Base-by-base conservation (phyloP, 169 alveolate species). In the Cryptosporidium canis region DNA sequence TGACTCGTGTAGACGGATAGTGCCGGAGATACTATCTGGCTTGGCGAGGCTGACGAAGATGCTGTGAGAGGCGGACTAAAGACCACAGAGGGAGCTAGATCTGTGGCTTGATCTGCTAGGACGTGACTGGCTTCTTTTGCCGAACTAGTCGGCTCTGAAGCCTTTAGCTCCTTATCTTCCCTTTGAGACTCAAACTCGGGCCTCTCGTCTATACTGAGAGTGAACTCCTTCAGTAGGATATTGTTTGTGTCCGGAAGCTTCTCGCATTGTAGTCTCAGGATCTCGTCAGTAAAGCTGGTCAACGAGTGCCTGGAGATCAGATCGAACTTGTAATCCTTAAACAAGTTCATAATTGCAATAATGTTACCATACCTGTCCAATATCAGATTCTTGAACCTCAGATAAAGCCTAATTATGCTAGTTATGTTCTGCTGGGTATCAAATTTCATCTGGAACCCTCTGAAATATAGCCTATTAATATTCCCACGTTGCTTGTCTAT, bases 361-460 rank as follows among this genome's bases (percentile, higher is more conserved):
- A 77, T 41, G 37, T 77, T 61, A 8, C 61, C 61, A 14, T 77
- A 77, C 35, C 87, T 55, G 35, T 55, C 72, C 7, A 24, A 43
- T 24, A 77, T 37, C 8, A 77, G 18, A 43, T 77, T 77, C 35
- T 77, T 77, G 55, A 77, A 58, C 37, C 87, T 37, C 21, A 61
- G 27, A 37, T 77, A 77, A 1, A 77, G 11, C 51, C 55, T 55
- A 24, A 77, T 58, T 14, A 77, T 44, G 31, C 72, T 77, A 1
- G 87, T 58, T 27, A 77, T 55, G 45, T 55, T 58, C 44, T 77
- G 87, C 16, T 58, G 87, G 11, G 87, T 77, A 61, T 77, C 87
- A 58, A 77, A 77, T 37, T 77, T 77, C 70, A 77, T 44, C 44
- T 77, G 87, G 35, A 55, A 77, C 7, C 87, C 87, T 35, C 87